A percentile compares a stretch with the other conserved stretches of the same genome.
Conservation (phyloP, 805 yeast species). For the Dipodascus geniculatus region DNA sequence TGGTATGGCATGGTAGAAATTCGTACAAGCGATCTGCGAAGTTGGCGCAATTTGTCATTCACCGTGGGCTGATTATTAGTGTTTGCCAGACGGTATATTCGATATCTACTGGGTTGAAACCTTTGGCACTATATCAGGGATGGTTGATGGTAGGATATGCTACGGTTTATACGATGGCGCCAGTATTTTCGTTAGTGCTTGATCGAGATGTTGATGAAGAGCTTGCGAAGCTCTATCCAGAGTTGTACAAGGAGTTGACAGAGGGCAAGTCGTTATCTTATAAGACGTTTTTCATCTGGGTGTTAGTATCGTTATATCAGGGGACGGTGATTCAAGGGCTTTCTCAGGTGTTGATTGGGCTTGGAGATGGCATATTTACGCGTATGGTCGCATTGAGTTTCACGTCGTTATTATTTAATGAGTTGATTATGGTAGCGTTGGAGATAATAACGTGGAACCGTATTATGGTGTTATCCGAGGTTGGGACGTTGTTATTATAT, state of each 20-base stretch:
- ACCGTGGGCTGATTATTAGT: slow-evolving; percentile 86
- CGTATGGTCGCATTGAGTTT: slow-evolving; percentile 81
- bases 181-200: slow-evolving; percentile 84
- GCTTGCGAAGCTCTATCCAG: slow-evolving; percentile 85
- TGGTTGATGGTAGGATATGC: slow-evolving; percentile 98
- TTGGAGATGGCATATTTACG: slow-evolving; percentile 41
- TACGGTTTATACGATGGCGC: slow-evolving; percentile 95
- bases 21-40: slow-evolving; percentile 94
- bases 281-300: slow-evolving; percentile 86
- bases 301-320: slow-evolving; percentile 77
- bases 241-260: slow-evolving; percentile 83
- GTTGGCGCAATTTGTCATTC: slow-evolving; percentile 90
- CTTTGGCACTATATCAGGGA: slow-evolving; percentile 89
- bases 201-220: slow-evolving; percentile 88
- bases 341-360: slow-evolving; percentile 65
- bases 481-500: slow-evolving; percentile 56
- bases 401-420: slow-evolving; percentile 69
- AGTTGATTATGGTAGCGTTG: slow-evolving; percentile 84
- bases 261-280: slow-evolving; percentile 79
- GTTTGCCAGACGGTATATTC: slow-evolving; percentile 94
- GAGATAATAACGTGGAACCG: slow-evolving; percentile 89
- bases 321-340: slow-evolving; percentile 77
- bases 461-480: slow-evolving; percentile 60
- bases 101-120: slow-evolving; percentile 77
- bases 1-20: slow-evolving; percentile 97